phyloP scores from a whole-genome alignment of 106 monocot species.

The Dendrobium catenatum region DNA sequence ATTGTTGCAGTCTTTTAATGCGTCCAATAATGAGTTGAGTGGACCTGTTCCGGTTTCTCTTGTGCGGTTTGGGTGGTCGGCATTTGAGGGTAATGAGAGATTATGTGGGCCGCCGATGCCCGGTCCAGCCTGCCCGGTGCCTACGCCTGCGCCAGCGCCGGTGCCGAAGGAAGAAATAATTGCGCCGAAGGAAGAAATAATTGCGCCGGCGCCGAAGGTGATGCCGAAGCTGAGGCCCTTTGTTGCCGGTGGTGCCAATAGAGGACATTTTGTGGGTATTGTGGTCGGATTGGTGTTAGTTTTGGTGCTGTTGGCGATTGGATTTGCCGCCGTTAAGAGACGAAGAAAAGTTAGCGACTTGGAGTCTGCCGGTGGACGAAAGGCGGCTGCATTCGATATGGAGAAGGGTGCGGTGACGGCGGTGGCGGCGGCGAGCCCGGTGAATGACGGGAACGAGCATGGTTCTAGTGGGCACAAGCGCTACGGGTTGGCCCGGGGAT shows the following conservation, averaged over 20 bases:
- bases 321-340: not conserved
- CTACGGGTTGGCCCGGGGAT: not conserved
- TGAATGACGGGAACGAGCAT: not conserved
- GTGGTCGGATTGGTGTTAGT: not conserved
- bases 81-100: slow-evolving; percentile 33
- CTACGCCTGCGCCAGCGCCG: not conserved
- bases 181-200: too few relatives aligned
- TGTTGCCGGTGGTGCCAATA: too few relatives aligned
- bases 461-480: slow-evolving; percentile 3
- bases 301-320: not conserved
- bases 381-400: not conserved
- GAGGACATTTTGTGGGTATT: not conserved
- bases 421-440: not conserved
- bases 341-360: not conserved
- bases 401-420: not conserved
- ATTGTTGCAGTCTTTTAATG: slow-evolving; percentile 23
- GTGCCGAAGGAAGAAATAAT: not conserved
- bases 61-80: slow-evolving; percentile 5
- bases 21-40: slow-evolving; percentile 30
- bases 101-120: slow-evolving; percentile 24
- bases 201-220: not conserved
- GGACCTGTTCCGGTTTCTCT: slow-evolving; percentile 33
- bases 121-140: not conserved
- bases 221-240: too few relatives aligned
- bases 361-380: slow-evolving; percentile 14